Base-by-base conservation (phyloP, 345 rosid species). In the Xanthoceras sorbifolium region DNA sequence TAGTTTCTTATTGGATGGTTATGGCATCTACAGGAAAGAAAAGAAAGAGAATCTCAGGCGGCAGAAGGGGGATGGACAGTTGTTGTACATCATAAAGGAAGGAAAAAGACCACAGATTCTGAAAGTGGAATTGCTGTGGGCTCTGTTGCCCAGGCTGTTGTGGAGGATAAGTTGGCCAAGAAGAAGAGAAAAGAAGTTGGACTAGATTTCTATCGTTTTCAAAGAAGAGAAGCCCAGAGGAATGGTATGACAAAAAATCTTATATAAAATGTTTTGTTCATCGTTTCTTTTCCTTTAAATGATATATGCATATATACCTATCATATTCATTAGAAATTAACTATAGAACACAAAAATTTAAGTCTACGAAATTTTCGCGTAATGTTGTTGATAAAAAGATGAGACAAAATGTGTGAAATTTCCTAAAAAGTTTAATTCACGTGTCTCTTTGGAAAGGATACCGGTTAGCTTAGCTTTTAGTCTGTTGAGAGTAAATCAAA, bases 41-140 rank as follows among this genome's bases (percentile, higher is more conserved):
- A 87, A 84, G 92, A 86, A 44, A 88, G 84, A 81, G 98, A 92
- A 89, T 95, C 93, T 76, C 92, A 76, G 73, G 93, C 89, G 68
- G 92, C 94, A 42, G 98, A 92, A 80, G 99, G 93, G 63, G 99
- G 98, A 40, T 96, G 98, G 99, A 94, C 97, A 42, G 98, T 94
- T 75, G 99, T 94, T 5, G 86, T 80, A 28, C 99, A 93, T 82
- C 97, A 91, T 69, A 96, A 91, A 86, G 98, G 99, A 81, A 92
- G 98, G 89, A 96, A 96, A 78, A 96, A 92, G 77, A 90, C 93
- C 5, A 87, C 91, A 64, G 99, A 93, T 26, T 12, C 89, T 54
- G 95, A 92, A 79, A 85, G 87, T 60, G 99, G 98, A 87, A 86
- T 81, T 75, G 81, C 89, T 3, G 97, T 94, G 67, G 97, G 97